Evolutionary conservation across 2,329 filamentous ascomycete species (phyloP).

Genomic region (Monosporascus sp.): DNA sequence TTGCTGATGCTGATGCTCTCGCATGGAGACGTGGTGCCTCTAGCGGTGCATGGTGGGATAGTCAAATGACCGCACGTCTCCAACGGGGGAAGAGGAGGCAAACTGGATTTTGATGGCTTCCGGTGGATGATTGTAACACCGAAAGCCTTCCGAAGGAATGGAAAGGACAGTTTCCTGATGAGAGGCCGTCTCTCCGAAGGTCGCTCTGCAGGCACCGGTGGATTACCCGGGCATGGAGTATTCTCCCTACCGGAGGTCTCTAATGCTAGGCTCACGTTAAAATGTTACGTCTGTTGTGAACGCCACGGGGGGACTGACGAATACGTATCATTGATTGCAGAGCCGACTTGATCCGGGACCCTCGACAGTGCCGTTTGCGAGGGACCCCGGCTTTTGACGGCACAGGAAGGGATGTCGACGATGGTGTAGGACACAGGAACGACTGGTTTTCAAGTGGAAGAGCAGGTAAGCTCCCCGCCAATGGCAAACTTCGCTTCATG

Average conservation of each 20-base stretch:
- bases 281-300: not conserved
- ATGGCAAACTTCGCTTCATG: slow-evolving; percentile 21
- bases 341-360: slow-evolving; percentile 37
- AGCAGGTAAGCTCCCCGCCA: slow-evolving; percentile 12
- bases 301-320: slow-evolving; percentile 14
- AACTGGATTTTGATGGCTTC: slow-evolving; percentile 31
- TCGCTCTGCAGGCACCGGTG: slow-evolving; percentile 15
- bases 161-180: slow-evolving; percentile 34
- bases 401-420: slow-evolving; percentile 21
- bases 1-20: slow-evolving; percentile 7
- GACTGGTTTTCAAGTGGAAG: slow-evolving; percentile 12
- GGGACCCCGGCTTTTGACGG: slow-evolving; percentile 18
- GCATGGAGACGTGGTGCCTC: slow-evolving; percentile 10
- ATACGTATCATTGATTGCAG: slow-evolving; percentile 38
- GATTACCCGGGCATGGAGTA: slow-evolving; percentile 16
- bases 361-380: slow-evolving; percentile 34
- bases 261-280: slow-evolving; percentile 16
- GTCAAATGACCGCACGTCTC: slow-evolving; percentile 24
- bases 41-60: slow-evolving; percentile 16
- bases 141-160: slow-evolving; percentile 31
- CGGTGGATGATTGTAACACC: slow-evolving; percentile 37
- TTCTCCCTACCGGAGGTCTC: slow-evolving; percentile 16
- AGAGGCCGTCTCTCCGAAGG: slow-evolving; percentile 15
- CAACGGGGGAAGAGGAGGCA: slow-evolving; percentile 27
- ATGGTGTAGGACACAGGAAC: slow-evolving; percentile 12